A percentile compares a stretch with the other conserved stretches of the same genome.
These are phyloP conservation scores for Pichia cactophila DNA, from an alignment of 1,139 yeast genomes.

Conservation along the genomic window DNA sequence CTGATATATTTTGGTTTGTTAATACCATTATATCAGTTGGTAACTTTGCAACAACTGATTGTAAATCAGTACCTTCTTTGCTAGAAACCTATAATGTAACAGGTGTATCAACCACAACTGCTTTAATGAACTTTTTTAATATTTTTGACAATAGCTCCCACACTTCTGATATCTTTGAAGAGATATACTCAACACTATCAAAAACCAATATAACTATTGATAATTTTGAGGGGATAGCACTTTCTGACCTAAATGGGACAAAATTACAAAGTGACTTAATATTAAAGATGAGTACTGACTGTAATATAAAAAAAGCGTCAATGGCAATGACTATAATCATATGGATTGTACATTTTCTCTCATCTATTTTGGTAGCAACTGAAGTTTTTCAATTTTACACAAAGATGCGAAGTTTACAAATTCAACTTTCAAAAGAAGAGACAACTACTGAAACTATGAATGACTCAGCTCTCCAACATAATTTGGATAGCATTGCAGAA, in stretches of 20 bases:
- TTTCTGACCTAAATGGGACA: neutral
- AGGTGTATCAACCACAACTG: slow-evolving; percentile 8
- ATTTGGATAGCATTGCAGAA: no score
- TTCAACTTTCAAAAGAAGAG: neutral
- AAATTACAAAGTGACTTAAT: slow-evolving; percentile 13
- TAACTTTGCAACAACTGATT: slow-evolving; percentile 14
- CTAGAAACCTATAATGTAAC: slow-evolving; percentile 18
- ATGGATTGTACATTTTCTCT: slow-evolving; percentile 13
- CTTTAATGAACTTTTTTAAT: slow-evolving; percentile 13
- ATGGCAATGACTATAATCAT: slow-evolving; percentile 15
- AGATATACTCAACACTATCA: neutral
- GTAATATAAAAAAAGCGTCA: slow-evolving; percentile 20
- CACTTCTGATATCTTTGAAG: neutral
- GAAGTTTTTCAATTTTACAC: slow-evolving; percentile 11
- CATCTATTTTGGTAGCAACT: slow-evolving; percentile 13
- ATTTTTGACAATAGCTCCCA: slow-evolving; percentile 1
- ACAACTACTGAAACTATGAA: neutral
- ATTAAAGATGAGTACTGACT: slow-evolving; percentile 13
- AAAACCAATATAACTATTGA: neutral
- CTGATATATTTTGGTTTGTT: slow-evolving; percentile 17
- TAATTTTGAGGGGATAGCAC: neutral
- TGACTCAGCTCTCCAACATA: neutral
- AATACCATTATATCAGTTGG: slow-evolving; percentile 13
- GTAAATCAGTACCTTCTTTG: slow-evolving; percentile 14
- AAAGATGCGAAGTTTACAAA: slow-evolving; percentile 7